These are phyloP conservation scores for Thermothielavioides terrestris DNA, from an alignment of 495 filamentous ascomycete species.

Conservation along the genomic window DNA sequence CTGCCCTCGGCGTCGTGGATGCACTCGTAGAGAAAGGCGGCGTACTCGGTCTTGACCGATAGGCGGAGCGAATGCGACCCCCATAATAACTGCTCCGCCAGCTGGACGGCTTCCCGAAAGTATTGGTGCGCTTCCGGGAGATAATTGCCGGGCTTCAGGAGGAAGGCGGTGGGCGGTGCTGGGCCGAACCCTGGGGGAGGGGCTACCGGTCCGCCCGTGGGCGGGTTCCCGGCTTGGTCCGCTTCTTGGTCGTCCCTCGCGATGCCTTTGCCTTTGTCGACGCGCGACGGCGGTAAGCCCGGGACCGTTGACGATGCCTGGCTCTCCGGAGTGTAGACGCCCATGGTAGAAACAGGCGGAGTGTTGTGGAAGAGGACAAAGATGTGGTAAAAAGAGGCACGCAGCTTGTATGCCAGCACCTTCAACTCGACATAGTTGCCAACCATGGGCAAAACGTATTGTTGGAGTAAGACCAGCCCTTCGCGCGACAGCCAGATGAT, in stretches of 20 bases:
- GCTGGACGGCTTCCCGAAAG: slow-evolving; percentile 68
- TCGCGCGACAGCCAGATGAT: slow-evolving; percentile 95
- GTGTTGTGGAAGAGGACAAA: slow-evolving; percentile 92
- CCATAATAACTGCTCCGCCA: slow-evolving; percentile 66
- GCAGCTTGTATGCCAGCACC: slow-evolving; percentile 82
- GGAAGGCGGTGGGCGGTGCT: slow-evolving; percentile 54
- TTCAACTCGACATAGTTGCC: slow-evolving; percentile 63
- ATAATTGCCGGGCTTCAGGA: slow-evolving; percentile 74
- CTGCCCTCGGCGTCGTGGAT: slow-evolving; percentile 69
- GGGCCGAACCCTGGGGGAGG: slow-evolving; percentile 41
- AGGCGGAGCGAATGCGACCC: slow-evolving; percentile 86
- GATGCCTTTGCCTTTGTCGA: slow-evolving; percentile 40
- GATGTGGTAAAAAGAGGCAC: slow-evolving; percentile 91
- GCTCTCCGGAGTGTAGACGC: slow-evolving; percentile 25
- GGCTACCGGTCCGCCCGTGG: slow-evolving; percentile 43
- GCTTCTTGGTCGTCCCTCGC: slow-evolving; percentile 26
- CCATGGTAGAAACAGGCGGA: slow-evolving; percentile 37
- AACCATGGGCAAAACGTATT: slow-evolving; percentile 76
- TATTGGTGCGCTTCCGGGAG: slow-evolving; percentile 68
- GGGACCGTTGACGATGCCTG: slow-evolving; percentile 20
- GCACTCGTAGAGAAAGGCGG: slow-evolving; percentile 93
- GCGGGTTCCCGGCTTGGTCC: slow-evolving; percentile 22
- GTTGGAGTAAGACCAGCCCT: slow-evolving; percentile 76
- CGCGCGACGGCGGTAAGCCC: slow-evolving; percentile 17
- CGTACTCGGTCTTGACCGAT: slow-evolving; percentile 84